phyloP scores from a whole-genome alignment of 257 asterid genomes.

The Lithospermum erythrorhizon region DNA sequence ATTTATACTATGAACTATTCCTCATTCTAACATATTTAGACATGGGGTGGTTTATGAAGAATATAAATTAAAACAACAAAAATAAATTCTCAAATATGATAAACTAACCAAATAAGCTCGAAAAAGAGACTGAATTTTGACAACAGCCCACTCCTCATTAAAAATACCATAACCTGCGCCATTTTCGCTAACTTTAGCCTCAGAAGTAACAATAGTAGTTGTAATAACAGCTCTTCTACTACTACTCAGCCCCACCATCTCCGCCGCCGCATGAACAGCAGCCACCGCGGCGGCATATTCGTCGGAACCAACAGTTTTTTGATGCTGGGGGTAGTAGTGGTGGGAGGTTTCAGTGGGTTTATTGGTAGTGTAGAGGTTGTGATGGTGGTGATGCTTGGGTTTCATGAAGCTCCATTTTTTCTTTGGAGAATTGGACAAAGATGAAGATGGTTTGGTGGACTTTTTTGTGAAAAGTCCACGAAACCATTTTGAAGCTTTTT shows the following conservation, averaged over 20 bases:
- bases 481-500: constrained; percentile 77
- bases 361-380: constrained; percentile 14
- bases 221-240: constrained; percentile 27
- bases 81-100: too few relatives aligned
- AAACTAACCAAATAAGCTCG: constrained; percentile 37
- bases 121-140: constrained; percentile 34
- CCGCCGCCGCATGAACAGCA: constrained; percentile 69
- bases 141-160: constrained; percentile 29
- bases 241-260: constrained; percentile 54
- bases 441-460: constrained; percentile 14
- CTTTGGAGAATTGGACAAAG: constrained; percentile 24
- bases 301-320: too few relatives aligned
- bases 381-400: constrained; percentile 29
- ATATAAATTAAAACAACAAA: too few relatives aligned
- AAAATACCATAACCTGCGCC: too few relatives aligned
- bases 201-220: neutral
- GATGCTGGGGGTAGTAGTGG: too few relatives aligned
- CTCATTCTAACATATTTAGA: too few relatives aligned
- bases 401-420: constrained; percentile 55
- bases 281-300: constrained; percentile 67
- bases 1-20: too few relatives aligned
- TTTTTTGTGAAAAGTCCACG: constrained; percentile 47
- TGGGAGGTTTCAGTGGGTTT: too few relatives aligned
- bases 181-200: too few relatives aligned
- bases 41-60: too few relatives aligned